Percentiles rank a stretch among this genome's conserved stretches.
Evolutionary conservation across 2,329 filamentous ascomycete genomes (phyloP).

Genomic region (Aspergillus chevalieri): DNA sequence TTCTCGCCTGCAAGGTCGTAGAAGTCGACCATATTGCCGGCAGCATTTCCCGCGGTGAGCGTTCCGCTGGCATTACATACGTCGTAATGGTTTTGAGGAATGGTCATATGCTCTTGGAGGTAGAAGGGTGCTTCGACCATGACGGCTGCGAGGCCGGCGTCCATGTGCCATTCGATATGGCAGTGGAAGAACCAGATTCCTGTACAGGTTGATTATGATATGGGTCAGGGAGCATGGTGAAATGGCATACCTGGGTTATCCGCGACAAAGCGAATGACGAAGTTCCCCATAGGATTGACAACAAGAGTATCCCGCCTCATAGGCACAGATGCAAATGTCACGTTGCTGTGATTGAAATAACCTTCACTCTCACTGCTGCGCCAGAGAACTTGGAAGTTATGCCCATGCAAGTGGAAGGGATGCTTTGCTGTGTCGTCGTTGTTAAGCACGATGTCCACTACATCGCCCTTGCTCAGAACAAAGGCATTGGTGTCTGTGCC

Average conservation of each 20-base stretch:
- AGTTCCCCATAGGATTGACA: slow-evolving; percentile 45
- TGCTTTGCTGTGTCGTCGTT: slow-evolving; percentile 51
- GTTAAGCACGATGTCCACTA: slow-evolving; percentile 35
- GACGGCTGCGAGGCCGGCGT: slow-evolving; percentile 46
- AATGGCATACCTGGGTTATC: slow-evolving; percentile 31
- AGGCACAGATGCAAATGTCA: slow-evolving; percentile 31
- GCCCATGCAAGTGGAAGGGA: slow-evolving; percentile 71
- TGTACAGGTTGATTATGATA: slow-evolving; percentile 14
- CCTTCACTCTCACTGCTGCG: slow-evolving; percentile 13
- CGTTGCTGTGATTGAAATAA: slow-evolving; percentile 27
- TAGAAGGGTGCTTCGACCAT: slow-evolving; percentile 45
- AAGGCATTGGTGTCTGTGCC: slow-evolving; percentile 59
- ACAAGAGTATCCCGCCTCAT: slow-evolving; percentile 49
- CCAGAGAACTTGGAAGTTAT: slow-evolving; percentile 61
- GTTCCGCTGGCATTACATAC: background rate
- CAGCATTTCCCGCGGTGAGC: background rate
- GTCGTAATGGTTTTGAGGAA: background rate
- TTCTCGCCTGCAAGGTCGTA: background rate
- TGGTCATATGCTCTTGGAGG: slow-evolving; percentile 2
- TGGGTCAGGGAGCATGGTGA: too few species aligned
- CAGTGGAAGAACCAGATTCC: slow-evolving; percentile 44
- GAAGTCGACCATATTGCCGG: background rate
- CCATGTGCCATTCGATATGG: slow-evolving; percentile 47
- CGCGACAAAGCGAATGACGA: slow-evolving; percentile 48
- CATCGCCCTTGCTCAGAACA: slow-evolving; percentile 56